Conservation (phyloP, 2,329 filamentous ascomycete genomes). For the Gnomoniopsis smithogilvyi region DNA sequence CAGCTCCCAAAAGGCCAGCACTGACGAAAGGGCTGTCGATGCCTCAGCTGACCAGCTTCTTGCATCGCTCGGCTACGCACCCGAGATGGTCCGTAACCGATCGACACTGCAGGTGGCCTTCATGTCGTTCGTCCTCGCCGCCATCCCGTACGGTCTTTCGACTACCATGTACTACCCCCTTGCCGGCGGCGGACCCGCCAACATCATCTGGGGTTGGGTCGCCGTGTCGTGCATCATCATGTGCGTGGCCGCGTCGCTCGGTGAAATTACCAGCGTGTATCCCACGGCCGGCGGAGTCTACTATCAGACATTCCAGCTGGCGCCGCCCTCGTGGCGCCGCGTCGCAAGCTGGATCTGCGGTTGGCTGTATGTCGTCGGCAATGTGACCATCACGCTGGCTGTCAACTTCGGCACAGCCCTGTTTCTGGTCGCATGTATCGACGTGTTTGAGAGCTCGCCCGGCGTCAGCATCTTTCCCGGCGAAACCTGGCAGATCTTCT, state of each 20-base stretch:
- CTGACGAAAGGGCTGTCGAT: constrained; percentile 20
- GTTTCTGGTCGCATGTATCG: constrained; percentile 53
- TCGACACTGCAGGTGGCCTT: constrained; percentile 69
- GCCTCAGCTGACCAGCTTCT: constrained; percentile 59
- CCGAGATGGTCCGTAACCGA: constrained; percentile 61
- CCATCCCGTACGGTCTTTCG: constrained; percentile 70
- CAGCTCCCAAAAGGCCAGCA: constrained; percentile 5
- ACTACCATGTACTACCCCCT: constrained; percentile 69
- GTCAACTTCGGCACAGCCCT: constrained; percentile 78
- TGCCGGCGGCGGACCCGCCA: constrained; percentile 62
- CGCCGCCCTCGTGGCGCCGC: constrained; percentile 56
- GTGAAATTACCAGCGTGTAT: constrained; percentile 73
- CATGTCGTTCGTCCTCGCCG: constrained; percentile 74
- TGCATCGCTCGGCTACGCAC: constrained; percentile 63
- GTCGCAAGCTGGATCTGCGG: constrained; percentile 69
- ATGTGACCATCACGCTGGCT: constrained; percentile 79
- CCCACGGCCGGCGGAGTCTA: constrained; percentile 77
- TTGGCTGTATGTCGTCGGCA: constrained; percentile 75
- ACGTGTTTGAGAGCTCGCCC: constrained; percentile 47
- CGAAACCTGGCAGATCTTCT: constrained; percentile 62
- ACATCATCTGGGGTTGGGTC: constrained; percentile 73
- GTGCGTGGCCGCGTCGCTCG: constrained; percentile 67
- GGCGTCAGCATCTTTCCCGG: constrained; percentile 43
- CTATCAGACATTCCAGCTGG: constrained; percentile 75
- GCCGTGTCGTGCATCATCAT: constrained; percentile 66